Percentiles rank a stretch among this genome's conserved stretches.
phyloP scores from a whole-genome alignment of 1,284 basidiomycete genomes.

The Heterobasidion parviporum region DNA sequence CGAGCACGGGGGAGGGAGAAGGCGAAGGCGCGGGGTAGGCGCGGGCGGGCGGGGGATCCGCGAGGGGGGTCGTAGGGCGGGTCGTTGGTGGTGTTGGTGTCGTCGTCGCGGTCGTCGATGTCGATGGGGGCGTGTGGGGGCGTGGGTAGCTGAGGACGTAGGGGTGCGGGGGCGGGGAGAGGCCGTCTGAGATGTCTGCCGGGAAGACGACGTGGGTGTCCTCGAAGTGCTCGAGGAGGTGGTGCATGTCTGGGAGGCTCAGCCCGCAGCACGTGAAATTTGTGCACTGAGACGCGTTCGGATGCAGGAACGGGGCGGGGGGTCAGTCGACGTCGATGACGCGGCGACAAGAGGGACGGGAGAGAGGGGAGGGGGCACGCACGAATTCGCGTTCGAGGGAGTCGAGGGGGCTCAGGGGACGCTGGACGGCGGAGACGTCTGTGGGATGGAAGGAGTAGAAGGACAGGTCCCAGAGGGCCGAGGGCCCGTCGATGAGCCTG shows the following conservation, averaged over 20 bases:
- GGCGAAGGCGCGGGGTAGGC: background rate
- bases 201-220: conserved; percentile 41
- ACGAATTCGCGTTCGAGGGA: conserved; percentile 14
- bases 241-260: conserved; percentile 54
- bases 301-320: background rate
- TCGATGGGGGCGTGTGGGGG: conserved; percentile 16
- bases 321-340: background rate
- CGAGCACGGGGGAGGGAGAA: conserved; percentile 12
- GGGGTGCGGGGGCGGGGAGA: conserved; percentile 7
- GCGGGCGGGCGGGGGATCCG: conserved; percentile 6
- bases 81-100: conserved; percentile 9
- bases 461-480: too few species aligned
- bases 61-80: conserved; percentile 7
- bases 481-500: too few species aligned
- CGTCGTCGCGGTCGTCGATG: conserved; percentile 9
- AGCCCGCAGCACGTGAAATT: conserved; percentile 63
- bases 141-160: conserved; percentile 26
- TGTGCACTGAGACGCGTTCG: conserved; percentile 32
- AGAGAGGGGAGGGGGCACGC: background rate
- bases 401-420: background rate
- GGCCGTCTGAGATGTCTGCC: conserved; percentile 15
- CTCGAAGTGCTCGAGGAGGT: conserved; percentile 62
- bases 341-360: background rate
- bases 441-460: too few species aligned
- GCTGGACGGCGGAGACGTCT: background rate